Evolutionary conservation across 495 filamentous ascomycete species (phyloP).

Genomic region (Hypomontagnella monticulosa): DNA sequence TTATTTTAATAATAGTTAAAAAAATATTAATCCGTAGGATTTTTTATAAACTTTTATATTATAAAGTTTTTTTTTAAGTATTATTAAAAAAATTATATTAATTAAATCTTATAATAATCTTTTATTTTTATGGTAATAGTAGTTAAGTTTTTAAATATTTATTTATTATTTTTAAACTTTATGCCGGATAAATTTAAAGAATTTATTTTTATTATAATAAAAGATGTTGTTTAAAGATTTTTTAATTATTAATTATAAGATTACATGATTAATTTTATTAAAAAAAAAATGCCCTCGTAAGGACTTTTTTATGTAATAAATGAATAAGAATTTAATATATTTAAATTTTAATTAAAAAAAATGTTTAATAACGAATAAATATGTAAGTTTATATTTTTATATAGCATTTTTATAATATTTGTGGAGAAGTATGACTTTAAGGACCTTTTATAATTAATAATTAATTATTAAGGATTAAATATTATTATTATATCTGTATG

Average conservation of each 20-base stretch:
- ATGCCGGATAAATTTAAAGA: background rate
- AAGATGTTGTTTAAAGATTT: background rate
- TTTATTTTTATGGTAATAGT: background rate
- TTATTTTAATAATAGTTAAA: background rate
- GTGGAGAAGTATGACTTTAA: background rate
- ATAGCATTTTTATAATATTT: background rate
- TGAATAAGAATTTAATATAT: background rate
- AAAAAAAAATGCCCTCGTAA: background rate
- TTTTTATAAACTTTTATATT: too few relatives aligned
- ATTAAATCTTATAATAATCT: background rate
- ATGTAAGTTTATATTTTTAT: background rate
- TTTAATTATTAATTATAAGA: background rate
- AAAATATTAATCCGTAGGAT: background rate
- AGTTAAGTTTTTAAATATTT: background rate
- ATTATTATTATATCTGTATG: background rate
- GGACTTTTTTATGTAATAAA: background rate
- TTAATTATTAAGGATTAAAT: background rate
- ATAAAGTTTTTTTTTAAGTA: background rate
- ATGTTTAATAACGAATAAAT: background rate
- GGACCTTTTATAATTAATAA: background rate
- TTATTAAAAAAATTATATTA: background rate
- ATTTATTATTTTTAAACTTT: background rate
- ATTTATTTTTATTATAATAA: background rate
- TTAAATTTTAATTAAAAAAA: slow-evolving; percentile 1
- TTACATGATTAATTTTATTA: background rate